These are phyloP conservation scores for Eucalyptus cloeziana DNA, from an alignment of 345 rosid species.

Conservation along the genomic window DNA sequence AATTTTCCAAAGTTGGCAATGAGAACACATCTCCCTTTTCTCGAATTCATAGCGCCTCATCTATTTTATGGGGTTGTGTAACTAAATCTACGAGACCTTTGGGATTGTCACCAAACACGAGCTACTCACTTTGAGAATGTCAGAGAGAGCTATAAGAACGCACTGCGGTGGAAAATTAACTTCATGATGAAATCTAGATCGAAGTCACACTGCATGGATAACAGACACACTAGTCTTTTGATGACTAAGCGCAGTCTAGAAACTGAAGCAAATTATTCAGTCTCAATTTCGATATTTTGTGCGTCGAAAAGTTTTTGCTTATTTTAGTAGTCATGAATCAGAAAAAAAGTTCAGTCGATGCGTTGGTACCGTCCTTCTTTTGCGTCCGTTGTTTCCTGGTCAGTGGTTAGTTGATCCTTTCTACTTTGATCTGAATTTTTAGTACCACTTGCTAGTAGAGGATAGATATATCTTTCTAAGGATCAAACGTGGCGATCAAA, in stretches of 20 bases:
- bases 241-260: background rate
- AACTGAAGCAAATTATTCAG: background rate
- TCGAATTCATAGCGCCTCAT: background rate
- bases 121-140: background rate
- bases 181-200: background rate
- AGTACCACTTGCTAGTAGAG: background rate
- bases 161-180: background rate
- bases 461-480: background rate
- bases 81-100: background rate
- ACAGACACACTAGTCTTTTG: background rate
- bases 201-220: background rate
- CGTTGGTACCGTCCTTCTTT: background rate
- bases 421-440: background rate
- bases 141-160: background rate
- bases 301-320: background rate
- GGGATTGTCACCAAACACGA: background rate
- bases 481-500: background rate
- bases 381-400: background rate
- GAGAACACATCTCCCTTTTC: slow-evolving; percentile 21
- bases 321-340: background rate
- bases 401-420: background rate
- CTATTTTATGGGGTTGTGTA: background rate
- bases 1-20: slow-evolving; percentile 2
- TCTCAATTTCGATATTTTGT: background rate
- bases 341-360: background rate